phyloP scores from a whole-genome alignment of 164 flowering plant species.

The Annona squamosa region DNA sequence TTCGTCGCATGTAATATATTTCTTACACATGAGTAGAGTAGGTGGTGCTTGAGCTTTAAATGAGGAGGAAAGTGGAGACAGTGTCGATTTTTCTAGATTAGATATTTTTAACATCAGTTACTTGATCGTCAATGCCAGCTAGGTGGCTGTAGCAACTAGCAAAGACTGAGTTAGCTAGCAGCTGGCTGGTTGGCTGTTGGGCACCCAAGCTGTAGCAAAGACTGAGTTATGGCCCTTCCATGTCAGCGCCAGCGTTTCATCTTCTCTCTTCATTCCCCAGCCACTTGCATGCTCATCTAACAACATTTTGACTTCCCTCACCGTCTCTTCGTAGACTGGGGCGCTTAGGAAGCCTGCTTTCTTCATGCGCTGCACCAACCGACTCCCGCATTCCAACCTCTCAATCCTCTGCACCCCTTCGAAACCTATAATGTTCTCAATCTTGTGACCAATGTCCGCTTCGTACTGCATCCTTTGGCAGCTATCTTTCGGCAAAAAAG shows the following conservation, averaged over 20 bases:
- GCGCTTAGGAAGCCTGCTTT: conserved; percentile 31
- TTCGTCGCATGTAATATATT: too few species aligned
- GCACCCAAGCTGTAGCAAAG: conserved; percentile 67
- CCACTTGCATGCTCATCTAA: conserved; percentile 82
- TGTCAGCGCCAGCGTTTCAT: conserved; percentile 63
- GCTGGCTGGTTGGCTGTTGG: background rate
- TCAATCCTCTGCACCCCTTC: conserved; percentile 65
- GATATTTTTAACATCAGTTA: too few species aligned
- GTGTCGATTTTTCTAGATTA: too few species aligned
- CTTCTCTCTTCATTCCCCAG: conserved; percentile 87
- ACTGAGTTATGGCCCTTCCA: conserved; percentile 85
- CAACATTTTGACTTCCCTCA: conserved; percentile 44
- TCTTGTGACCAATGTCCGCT: conserved; percentile 58
- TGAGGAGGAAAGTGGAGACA: too few species aligned
- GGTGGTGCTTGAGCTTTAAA: too few species aligned
- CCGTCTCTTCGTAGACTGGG: conserved; percentile 58
- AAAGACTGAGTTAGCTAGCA: too few species aligned
- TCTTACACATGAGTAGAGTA: too few species aligned
- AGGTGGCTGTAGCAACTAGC: too few species aligned
- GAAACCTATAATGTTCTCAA: conserved; percentile 59
- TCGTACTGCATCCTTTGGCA: conserved; percentile 60
- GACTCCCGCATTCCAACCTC: conserved; percentile 43
- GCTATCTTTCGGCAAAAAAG: conserved; percentile 68
- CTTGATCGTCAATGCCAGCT: too few species aligned
- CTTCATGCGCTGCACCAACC: conserved; percentile 42